phyloP scores from a whole-genome alignment of 306 rosid genomes.

The Sesbania bispinosa region DNA sequence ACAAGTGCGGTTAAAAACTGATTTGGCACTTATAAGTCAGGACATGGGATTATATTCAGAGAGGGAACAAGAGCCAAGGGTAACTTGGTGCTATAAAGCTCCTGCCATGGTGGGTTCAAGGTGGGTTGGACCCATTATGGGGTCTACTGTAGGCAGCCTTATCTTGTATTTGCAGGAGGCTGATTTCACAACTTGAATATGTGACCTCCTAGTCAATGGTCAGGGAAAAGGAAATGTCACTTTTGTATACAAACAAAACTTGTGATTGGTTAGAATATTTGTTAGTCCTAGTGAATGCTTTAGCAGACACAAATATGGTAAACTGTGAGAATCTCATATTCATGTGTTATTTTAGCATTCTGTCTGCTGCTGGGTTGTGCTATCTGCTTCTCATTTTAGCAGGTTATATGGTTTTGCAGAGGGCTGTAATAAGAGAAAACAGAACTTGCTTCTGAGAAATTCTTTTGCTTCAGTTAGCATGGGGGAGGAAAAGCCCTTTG shows the following conservation, averaged over 20 bases:
- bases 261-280: background rate
- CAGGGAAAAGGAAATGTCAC: background rate
- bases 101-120: too few species aligned
- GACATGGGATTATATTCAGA: too few species aligned
- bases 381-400: slow-evolving; percentile 32
- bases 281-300: slow-evolving; percentile 14
- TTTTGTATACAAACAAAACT: background rate
- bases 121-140: too few species aligned
- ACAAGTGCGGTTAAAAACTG: background rate
- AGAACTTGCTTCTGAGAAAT: slow-evolving; percentile 41
- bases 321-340: background rate
- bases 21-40: background rate
- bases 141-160: too few species aligned
- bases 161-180: too few species aligned
- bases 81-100: too few species aligned
- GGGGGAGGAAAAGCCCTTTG: slow-evolving; percentile 74
- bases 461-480: slow-evolving; percentile 68
- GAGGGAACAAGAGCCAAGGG: too few species aligned
- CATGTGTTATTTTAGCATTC: slow-evolving; percentile 1
- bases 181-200: too few species aligned
- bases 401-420: slow-evolving; percentile 55
- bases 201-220: background rate
- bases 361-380: slow-evolving; percentile 20
- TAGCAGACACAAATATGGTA: background rate
- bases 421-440: slow-evolving; percentile 41